These are phyloP conservation scores for Blepharisma undulans DNA, from an alignment of 169 alveolate genomes.

Conservation along the genomic window DNA sequence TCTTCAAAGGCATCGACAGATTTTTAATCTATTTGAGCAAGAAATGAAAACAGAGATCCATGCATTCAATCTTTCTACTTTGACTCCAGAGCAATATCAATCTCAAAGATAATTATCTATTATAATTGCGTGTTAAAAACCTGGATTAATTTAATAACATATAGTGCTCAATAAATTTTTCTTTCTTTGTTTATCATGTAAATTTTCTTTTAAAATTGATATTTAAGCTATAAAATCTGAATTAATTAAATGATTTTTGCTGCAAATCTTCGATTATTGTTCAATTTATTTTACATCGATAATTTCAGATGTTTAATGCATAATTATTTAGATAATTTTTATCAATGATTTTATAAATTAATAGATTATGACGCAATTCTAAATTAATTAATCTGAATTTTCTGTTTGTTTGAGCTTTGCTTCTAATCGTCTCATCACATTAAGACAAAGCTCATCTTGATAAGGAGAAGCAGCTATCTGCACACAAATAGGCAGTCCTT, in stretches of 20 bases:
- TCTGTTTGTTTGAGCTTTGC: neutral
- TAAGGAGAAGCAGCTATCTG: neutral
- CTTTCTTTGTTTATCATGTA: too few species aligned
- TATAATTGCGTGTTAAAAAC: neutral
- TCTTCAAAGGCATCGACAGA: neutral
- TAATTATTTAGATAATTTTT: too few species aligned
- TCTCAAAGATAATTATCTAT: neutral
- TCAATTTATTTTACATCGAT: too few species aligned
- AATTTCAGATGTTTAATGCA: too few species aligned
- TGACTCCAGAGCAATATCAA: neutral
- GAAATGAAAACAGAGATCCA: neutral
- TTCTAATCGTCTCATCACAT: neutral
- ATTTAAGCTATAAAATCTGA: too few species aligned
- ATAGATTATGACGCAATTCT: too few species aligned
- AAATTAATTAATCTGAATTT: too few species aligned
- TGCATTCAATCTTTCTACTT: neutral
- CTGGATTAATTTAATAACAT: neutral
- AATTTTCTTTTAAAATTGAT: too few species aligned
- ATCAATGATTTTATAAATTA: too few species aligned
- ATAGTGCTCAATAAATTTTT: neutral
- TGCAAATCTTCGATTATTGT: too few species aligned
- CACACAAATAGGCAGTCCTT: constrained; percentile 7
- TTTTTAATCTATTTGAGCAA: neutral
- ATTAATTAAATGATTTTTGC: too few species aligned
- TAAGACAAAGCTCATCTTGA: constrained; percentile 18